These are phyloP conservation scores for Penicillium samsonianum DNA, from an alignment of 495 filamentous ascomycete genomes.

Conservation along the genomic window DNA sequence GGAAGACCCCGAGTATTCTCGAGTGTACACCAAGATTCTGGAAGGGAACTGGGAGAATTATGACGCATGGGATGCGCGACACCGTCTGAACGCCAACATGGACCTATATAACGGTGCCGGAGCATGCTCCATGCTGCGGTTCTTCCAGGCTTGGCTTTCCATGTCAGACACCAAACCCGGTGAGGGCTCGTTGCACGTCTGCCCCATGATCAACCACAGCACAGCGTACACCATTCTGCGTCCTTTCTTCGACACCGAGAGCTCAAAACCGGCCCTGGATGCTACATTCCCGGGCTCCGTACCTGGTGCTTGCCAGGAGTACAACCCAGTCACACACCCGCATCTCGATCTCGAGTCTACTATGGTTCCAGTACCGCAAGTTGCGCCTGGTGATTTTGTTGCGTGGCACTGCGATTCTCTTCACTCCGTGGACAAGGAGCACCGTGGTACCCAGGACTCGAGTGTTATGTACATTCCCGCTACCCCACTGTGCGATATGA, in stretches of 20 bases:
- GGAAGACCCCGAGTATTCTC: slow-evolving; percentile 77
- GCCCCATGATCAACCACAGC: slow-evolving; percentile 70
- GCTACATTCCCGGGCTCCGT: slow-evolving; percentile 69
- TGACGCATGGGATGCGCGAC: slow-evolving; percentile 76
- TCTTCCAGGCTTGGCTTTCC: slow-evolving; percentile 86
- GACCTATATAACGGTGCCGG: slow-evolving; percentile 83
- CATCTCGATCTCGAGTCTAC: slow-evolving; percentile 68
- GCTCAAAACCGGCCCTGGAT: slow-evolving; percentile 46
- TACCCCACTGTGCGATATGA: slow-evolving; percentile 75
- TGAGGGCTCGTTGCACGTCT: slow-evolving; percentile 82
- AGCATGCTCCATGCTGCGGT: slow-evolving; percentile 79
- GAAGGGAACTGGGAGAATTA: slow-evolving; percentile 78
- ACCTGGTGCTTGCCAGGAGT: slow-evolving; percentile 75
- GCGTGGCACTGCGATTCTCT: slow-evolving; percentile 85
- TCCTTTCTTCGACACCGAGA: slow-evolving; percentile 70
- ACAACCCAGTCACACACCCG: slow-evolving; percentile 69
- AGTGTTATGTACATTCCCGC: slow-evolving; percentile 87
- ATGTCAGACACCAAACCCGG: slow-evolving; percentile 71
- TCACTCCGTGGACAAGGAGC: slow-evolving; percentile 82
- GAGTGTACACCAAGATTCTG: slow-evolving; percentile 72
- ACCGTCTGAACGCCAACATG: slow-evolving; percentile 65
- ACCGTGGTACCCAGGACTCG: slow-evolving; percentile 68
- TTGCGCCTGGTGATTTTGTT: slow-evolving; percentile 83
- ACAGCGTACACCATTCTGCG: slow-evolving; percentile 82
- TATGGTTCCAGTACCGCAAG: slow-evolving; percentile 78